Conservation (phyloP, 805 yeast genomes). For the Candida pseudofarinosa region DNA sequence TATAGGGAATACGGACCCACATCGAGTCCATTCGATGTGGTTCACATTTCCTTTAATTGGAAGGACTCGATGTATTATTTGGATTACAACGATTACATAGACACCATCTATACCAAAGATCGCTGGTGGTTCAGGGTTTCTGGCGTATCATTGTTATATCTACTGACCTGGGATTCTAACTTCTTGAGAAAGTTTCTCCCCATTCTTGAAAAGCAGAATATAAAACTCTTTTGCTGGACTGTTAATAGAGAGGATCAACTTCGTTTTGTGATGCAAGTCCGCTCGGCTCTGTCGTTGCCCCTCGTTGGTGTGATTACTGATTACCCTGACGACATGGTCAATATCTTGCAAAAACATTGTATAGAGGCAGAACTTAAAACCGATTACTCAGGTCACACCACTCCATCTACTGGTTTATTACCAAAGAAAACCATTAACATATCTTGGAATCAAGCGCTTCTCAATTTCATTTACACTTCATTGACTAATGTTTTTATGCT, state of each 20-base stretch:
- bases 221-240: constrained; percentile 39
- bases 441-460: constrained; percentile 10
- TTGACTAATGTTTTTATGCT: constrained; percentile 9
- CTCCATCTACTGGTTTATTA: constrained; percentile 1
- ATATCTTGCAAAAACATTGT: not conserved
- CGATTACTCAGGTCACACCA: not conserved
- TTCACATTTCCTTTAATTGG: constrained; percentile 35
- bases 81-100: constrained; percentile 33
- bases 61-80: constrained; percentile 27
- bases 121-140: constrained; percentile 21
- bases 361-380: not conserved
- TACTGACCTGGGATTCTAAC: constrained; percentile 34
- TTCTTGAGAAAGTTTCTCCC: constrained; percentile 36
- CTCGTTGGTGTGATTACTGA: constrained; percentile 38
- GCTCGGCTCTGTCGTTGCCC: constrained; percentile 17
- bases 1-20: constrained; percentile 8
- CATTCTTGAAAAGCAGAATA: constrained; percentile 24
- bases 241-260: constrained; percentile 32
- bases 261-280: constrained; percentile 27
- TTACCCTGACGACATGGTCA: constrained; percentile 31
- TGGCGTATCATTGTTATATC: constrained; percentile 35
- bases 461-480: constrained; percentile 8
- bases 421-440: not conserved
- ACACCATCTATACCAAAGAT: constrained; percentile 3
- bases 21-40: constrained; percentile 23